Base-by-base conservation (phyloP, 75 land plant genomes). In the Selaginella tamariscina region DNA sequence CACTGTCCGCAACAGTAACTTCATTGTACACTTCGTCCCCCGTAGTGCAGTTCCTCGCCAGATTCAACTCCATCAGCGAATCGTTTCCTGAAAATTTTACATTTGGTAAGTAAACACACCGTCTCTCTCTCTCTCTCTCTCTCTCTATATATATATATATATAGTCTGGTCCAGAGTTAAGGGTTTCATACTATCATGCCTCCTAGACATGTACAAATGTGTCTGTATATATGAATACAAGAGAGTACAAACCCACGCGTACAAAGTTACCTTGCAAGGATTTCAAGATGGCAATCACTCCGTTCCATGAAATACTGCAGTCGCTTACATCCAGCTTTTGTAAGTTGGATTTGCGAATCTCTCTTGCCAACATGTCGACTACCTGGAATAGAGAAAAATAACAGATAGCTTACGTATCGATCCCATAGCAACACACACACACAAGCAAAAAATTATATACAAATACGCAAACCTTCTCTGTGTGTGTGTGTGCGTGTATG, bases 61-160 rank as follows among this genome's bases (percentile, higher is more conserved):
- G 67, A 66, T 75, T 67, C 65, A 91, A 88, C 64, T 88, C 97
- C 77, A 80, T 81, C 1, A 88, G 70, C 1, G 77, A 73, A 8
- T 33, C 21, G 54, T 86, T 86, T 24, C 54, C 94, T 81, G 82
- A 55, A 54, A 65, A 31, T 33, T n/a, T 33, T 1, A 55, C 23
- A 55, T n/a, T 15, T 5, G 11, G 49, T 5, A 39, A 39, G 5
- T 39, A 39, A 15, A 39, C 15, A 39, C 15, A 5, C 15, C 11
- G 15, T 5, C 49, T 39, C 15, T 39, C 49, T 39, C 49, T 39
- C 49, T n/a, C n/a, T n/a, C n/a, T n/a, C n/a, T n/a, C n/a, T n/a
- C n/a, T n/a, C n/a, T n/a, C n/a, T n/a, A n/a, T n/a, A n/a, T n/a
- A n/a, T n/a, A n/a, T n/a, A n/a, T n/a, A n/a, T n/a, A n/a, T n/a